phyloP scores from a whole-genome alignment of 1,284 basidiomycete species.

The Porogramme epimiltina region DNA sequence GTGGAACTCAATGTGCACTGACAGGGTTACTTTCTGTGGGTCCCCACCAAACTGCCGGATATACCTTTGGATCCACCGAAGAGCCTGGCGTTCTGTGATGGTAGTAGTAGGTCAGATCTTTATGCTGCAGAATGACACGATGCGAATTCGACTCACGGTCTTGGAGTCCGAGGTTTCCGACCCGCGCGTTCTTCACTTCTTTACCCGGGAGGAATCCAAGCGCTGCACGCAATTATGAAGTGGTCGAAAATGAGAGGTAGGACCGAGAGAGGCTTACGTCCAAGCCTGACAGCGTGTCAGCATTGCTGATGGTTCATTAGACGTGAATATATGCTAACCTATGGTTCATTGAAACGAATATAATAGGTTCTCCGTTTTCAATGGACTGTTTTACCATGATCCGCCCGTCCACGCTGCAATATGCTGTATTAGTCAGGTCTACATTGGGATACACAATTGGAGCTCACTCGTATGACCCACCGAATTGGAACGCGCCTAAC shows the following conservation, averaged over 20 bases:
- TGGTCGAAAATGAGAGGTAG: background rate
- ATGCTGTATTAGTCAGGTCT: conserved; percentile 18
- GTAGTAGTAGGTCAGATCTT: no score
- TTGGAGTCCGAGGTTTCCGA: conserved; percentile 55
- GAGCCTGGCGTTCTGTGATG: conserved; percentile 31
- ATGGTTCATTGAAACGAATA: conserved; percentile 61
- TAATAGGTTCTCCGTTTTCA: conserved; percentile 43
- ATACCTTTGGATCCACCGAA: conserved; percentile 57
- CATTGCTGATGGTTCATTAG: background rate
- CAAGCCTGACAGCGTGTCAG: background rate
- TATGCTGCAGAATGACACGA: background rate
- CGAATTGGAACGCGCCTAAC: conserved; percentile 24
- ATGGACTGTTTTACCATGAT: conserved; percentile 51
- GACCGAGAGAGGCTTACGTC: background rate
- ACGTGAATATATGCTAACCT: conserved; percentile 28
- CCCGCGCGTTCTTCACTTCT: conserved; percentile 49
- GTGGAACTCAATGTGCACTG: background rate
- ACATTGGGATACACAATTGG: conserved; percentile 3
- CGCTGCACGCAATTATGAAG: conserved; percentile 11
- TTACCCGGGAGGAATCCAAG: conserved; percentile 52
- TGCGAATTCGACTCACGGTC: conserved; percentile 48
- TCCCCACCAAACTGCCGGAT: conserved; percentile 43
- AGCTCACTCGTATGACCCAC: background rate
- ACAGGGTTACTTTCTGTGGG: conserved; percentile 34
- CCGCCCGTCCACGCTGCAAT: conserved; percentile 17